Conservation (phyloP, 768 basidiomycete species). For the Calocera cornea region DNA sequence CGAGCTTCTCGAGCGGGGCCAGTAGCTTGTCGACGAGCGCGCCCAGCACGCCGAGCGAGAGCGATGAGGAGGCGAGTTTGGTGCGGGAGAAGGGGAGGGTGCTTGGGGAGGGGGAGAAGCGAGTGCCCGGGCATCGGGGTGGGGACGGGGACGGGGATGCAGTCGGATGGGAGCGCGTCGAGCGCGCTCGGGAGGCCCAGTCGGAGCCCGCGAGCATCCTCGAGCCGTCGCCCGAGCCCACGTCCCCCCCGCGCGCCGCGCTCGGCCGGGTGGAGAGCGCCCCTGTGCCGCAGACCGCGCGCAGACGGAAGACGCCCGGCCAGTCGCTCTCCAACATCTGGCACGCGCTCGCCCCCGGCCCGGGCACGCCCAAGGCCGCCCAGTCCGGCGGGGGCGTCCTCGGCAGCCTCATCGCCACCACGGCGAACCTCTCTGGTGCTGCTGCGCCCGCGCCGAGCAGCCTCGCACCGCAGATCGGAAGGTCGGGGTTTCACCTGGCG, state of each 20-base stretch:
- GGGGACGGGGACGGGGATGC: slow-evolving; percentile 6
- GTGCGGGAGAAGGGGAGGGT: slow-evolving; percentile 10
- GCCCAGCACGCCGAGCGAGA: slow-evolving; percentile 16
- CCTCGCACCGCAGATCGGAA: slow-evolving; percentile 44
- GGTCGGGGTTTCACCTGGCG: slow-evolving; percentile 52
- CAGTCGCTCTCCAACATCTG: slow-evolving; percentile 14
- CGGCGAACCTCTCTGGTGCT: slow-evolving; percentile 48
- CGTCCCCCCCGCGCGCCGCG: too few relatives aligned
- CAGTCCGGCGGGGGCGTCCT: slow-evolving; percentile 48
- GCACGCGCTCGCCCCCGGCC: slow-evolving; percentile 16
- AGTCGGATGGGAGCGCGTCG: neutral
- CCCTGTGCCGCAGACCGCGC: neutral
- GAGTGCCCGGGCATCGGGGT: slow-evolving; percentile 16
- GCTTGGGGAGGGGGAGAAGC: slow-evolving; percentile 15
- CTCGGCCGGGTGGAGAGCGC: neutral
- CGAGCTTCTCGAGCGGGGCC: slow-evolving; percentile 18
- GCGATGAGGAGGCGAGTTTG: slow-evolving; percentile 15
- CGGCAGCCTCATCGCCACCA: slow-evolving; percentile 57
- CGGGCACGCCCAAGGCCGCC: slow-evolving; percentile 27
- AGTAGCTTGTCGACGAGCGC: slow-evolving; percentile 23
- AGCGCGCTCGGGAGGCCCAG: neutral
- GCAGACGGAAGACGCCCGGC: slow-evolving; percentile 8
- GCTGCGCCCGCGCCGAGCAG: slow-evolving; percentile 39
- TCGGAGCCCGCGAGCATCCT: neutral
- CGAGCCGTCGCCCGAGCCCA: too few relatives aligned